Conservation (phyloP, 2,329 filamentous ascomycete genomes). For the Teratosphaeria gauchensis region DNA sequence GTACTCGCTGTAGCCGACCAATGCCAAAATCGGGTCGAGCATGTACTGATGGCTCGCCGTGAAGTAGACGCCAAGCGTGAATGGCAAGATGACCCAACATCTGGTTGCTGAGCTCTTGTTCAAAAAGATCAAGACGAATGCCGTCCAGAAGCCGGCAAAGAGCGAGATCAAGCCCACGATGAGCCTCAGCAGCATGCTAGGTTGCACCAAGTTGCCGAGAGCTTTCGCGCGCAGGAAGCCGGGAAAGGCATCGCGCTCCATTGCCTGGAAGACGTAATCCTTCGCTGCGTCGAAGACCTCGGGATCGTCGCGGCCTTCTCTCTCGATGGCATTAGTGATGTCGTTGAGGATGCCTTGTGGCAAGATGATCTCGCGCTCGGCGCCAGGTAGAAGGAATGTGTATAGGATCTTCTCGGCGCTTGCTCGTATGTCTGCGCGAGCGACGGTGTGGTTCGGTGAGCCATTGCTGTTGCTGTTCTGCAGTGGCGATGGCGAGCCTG, state of each 20-base stretch:
- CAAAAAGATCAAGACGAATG: conserved; percentile 86
- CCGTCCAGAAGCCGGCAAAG: conserved; percentile 89
- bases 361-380: conserved; percentile 90
- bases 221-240: conserved; percentile 93
- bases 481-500: conserved; percentile 24
- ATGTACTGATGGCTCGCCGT: conserved; percentile 91
- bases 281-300: conserved; percentile 97
- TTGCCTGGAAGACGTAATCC: conserved; percentile 98
- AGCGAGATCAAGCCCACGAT: conserved; percentile 77
- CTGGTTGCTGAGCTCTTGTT: conserved; percentile 63
- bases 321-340: conserved; percentile 81
- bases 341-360: conserved; percentile 78
- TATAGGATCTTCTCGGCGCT: conserved; percentile 99
- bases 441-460: conserved; percentile 73
- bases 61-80: conserved; percentile 82
- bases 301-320: conserved; percentile 84
- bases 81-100: conserved; percentile 87
- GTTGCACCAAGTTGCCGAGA: conserved; percentile 86
- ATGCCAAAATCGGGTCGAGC: conserved; percentile 80
- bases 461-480: conserved; percentile 66
- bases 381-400: conserved; percentile 88
- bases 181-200: conserved; percentile 75
- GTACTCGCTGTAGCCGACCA: conserved; percentile 89
- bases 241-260: conserved; percentile 98
- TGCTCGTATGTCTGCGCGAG: conserved; percentile 80